Conservation (phyloP, 148 eudicot species). For the Silene conica region DNA sequence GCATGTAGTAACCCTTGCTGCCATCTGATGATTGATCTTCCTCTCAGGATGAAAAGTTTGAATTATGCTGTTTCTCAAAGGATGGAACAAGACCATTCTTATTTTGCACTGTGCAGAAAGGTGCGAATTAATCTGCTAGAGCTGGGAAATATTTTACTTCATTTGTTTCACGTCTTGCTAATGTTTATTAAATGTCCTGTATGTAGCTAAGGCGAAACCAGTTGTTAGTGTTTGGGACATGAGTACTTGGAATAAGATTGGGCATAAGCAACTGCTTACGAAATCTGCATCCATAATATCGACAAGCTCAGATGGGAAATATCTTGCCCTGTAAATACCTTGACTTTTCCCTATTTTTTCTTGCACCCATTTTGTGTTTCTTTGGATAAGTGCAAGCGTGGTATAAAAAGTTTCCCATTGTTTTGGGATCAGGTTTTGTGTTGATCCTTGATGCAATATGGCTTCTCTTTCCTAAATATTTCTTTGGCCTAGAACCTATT, state of each 20-base stretch:
- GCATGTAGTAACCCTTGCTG: slow-evolving; percentile 18
- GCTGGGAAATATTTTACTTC: not conserved
- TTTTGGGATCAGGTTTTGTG: not conserved
- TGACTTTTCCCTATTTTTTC: not conserved
- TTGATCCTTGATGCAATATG: not conserved
- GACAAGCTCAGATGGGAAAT: slow-evolving; percentile 85
- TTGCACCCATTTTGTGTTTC: slow-evolving; percentile 13
- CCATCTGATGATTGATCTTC: slow-evolving; percentile 13
- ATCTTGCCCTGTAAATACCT: slow-evolving; percentile 81
- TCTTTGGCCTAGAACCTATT: not conserved
- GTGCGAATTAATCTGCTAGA: slow-evolving; percentile 31
- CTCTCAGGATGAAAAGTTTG: slow-evolving; percentile 81
- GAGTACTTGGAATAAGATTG: slow-evolving; percentile 88
- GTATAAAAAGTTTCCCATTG: not conserved
- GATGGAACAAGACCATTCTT: slow-evolving; percentile 97
- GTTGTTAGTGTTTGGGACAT: slow-evolving; percentile 87
- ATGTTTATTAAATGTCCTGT: not conserved
- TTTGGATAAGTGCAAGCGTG: not conserved
- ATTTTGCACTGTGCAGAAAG: slow-evolving; percentile 77
- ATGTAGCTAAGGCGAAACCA: slow-evolving; percentile 50
- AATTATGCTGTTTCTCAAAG: slow-evolving; percentile 86
- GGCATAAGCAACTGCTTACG: slow-evolving; percentile 60
- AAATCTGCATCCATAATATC: slow-evolving; percentile 86
- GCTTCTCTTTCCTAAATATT: not conserved
- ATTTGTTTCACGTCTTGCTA: not conserved